A percentile compares a stretch with the other conserved stretches of the same genome.
These are phyloP conservation scores for Trichoderma hamatum DNA, from an alignment of 2,329 filamentous ascomycete genomes.

Conservation along the genomic window DNA sequence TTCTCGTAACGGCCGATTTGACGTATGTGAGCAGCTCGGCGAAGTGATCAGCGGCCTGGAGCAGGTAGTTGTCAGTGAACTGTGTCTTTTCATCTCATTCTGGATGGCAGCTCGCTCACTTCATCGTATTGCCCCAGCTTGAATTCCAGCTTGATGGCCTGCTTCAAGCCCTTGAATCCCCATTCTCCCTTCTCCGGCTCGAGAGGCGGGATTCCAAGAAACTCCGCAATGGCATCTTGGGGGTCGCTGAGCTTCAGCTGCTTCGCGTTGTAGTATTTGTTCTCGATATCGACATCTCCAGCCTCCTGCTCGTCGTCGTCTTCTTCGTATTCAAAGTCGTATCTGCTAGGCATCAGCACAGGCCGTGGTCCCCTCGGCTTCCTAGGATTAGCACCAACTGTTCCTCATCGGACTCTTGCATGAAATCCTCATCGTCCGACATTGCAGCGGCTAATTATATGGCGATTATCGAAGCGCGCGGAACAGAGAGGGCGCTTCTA, in stretches of 20 bases:
- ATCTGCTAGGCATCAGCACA: slow-evolving; percentile 49
- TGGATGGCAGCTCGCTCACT: slow-evolving; percentile 49
- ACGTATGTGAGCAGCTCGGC: slow-evolving; percentile 95
- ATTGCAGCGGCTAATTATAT: slow-evolving; percentile 38
- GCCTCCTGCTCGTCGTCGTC: slow-evolving; percentile 86
- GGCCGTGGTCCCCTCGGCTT: not conserved
- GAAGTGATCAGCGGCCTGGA: slow-evolving; percentile 86
- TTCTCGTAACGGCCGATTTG: slow-evolving; percentile 93
- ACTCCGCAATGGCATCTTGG: slow-evolving; percentile 87
- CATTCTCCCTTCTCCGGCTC: slow-evolving; percentile 95
- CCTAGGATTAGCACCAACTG: slow-evolving; percentile 38
- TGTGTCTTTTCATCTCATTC: no score
- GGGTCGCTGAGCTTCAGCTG: slow-evolving; percentile 89
- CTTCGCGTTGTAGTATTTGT: slow-evolving; percentile 99
- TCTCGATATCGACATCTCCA: slow-evolving; percentile 93
- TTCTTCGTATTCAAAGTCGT: slow-evolving; percentile 97
- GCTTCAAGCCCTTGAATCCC: slow-evolving; percentile 98
- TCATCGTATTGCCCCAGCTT: slow-evolving; percentile 85
- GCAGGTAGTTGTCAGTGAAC: slow-evolving; percentile 6
- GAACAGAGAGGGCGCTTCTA: not conserved
- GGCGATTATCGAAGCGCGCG: no score
- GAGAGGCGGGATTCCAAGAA: slow-evolving; percentile 80
- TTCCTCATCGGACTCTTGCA: slow-evolving; percentile 54
- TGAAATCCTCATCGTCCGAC: slow-evolving; percentile 57
- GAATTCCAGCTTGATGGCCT: slow-evolving; percentile 97